Base-by-base conservation (phyloP, 495 filamentous ascomycete genomes). In the Aspergillus hancockii region DNA sequence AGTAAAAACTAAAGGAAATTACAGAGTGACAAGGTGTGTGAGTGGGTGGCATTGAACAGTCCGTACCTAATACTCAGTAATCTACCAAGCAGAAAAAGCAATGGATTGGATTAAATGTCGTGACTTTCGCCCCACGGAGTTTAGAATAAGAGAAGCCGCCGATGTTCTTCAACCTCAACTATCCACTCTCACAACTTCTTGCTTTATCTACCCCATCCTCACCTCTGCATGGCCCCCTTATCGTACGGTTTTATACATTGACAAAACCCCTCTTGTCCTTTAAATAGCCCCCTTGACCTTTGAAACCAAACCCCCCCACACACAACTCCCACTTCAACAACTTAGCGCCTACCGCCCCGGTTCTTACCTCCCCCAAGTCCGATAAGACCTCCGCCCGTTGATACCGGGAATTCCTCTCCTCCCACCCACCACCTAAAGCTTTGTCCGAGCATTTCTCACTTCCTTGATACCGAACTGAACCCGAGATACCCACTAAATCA, bases 331-430 rank as follows among this genome's bases (percentile, higher is more conserved):
- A 18, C 62, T 52, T 45, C 36, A 13, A 54, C 50, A 52, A 47
- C 60, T 63, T 58, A 55, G 55, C 60, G 45, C 51, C 34, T 59
- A 59, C 51, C 55, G 47, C 52, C 36, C 49, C 56, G 28, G 40
- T 28, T 49, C 45, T 52, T 40, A 49, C 34, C 52, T 47, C 21
- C 23, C 54, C 38, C 51, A 34, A 45, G 57, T 45, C 64, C 64
- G 64, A 66, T 66, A 66, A 66, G 63, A 65, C 59, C 55, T 64
- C 57, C 57, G 49, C 57, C 58, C 46, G 55, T 41, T 28, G 32
- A 55, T 36, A 18, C 47, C 28, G 23, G 28, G 36, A 34, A 55
- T 28, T 49, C n/a, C 28, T 23, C 8, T 34, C 32, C 36, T 30
- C 38, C 52, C 49, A 43, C 45, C 52, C 52, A 52, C 59, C 40